A percentile compares a stretch with the other conserved stretches of the same genome.
phyloP scores from a whole-genome alignment of 148 eudicot species.

The Camellia granthamiana region DNA sequence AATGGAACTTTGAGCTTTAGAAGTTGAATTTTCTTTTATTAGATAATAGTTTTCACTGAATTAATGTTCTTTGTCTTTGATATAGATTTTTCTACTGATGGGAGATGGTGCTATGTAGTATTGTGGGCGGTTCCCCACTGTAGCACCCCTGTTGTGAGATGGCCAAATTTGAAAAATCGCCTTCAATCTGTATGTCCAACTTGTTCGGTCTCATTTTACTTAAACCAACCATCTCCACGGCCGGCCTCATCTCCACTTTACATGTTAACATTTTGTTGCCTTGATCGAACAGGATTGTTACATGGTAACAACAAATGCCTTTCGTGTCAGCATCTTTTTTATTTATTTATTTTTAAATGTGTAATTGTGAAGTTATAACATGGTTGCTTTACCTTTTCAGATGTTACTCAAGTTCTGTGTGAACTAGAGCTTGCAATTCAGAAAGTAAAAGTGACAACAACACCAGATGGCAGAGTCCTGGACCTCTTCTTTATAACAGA shows the following conservation, averaged over 20 bases:
- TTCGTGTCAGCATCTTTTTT: background rate
- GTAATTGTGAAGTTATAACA: background rate
- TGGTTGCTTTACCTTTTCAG: constrained; percentile 26
- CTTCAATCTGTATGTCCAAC: constrained; percentile 67
- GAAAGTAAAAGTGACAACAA: constrained; percentile 80
- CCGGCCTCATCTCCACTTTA: constrained; percentile 49
- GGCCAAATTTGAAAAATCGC: constrained; percentile 66
- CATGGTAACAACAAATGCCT: constrained; percentile 47
- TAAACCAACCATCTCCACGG: constrained; percentile 40
- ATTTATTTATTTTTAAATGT: background rate
- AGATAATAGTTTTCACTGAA: background rate
- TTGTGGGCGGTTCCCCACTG: constrained; percentile 70
- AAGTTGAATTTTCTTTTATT: constrained; percentile 2
- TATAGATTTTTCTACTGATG: constrained; percentile 76
- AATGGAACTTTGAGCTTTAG: too few species aligned
- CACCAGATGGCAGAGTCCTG: constrained; percentile 71
- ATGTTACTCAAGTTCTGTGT: constrained; percentile 69
- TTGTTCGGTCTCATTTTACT: constrained; percentile 47
- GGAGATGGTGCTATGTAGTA: constrained; percentile 76
- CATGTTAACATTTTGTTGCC: constrained; percentile 59
- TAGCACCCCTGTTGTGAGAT: constrained; percentile 37
- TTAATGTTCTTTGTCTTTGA: constrained; percentile 9
- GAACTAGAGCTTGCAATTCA: constrained; percentile 73
- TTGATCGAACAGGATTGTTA: constrained; percentile 62
- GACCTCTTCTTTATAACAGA: constrained; percentile 80